A percentile compares a stretch with the other conserved stretches of the same genome.
Evolutionary conservation across 352 stramenopile genomes (phyloP).

Genomic region (Elongisporangium undulatum): DNA sequence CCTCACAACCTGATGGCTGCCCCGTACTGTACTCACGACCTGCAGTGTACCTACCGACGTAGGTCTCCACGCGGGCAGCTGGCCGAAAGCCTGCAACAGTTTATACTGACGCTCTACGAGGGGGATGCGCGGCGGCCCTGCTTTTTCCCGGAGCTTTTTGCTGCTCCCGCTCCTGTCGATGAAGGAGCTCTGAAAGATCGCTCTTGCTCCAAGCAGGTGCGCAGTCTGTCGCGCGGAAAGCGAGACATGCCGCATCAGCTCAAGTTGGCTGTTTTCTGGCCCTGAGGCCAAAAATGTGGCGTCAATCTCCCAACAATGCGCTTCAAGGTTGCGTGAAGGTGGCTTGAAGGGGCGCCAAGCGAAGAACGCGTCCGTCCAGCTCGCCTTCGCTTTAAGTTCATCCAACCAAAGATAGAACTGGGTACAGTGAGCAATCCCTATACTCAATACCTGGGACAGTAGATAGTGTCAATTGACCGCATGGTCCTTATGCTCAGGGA

Average conservation of each 20-base stretch:
- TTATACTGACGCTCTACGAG: not conserved
- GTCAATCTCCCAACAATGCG: not conserved
- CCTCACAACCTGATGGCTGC: not conserved
- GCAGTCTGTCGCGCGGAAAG: not conserved
- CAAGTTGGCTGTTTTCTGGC: not conserved
- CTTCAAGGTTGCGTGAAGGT: conserved; percentile 19
- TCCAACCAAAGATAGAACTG: not conserved
- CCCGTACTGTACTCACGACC: not conserved
- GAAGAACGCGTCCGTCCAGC: conserved; percentile 14
- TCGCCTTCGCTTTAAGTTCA: not conserved
- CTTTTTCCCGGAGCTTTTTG: not conserved
- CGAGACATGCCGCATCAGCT: not conserved
- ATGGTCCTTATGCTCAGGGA: not conserved
- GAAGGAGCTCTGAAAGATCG: not conserved
- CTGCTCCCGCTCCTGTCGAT: not conserved
- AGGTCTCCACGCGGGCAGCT: not conserved
- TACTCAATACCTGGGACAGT: conserved; percentile 8
- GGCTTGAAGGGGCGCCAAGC: conserved; percentile 17
- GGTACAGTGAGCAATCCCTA: conserved; percentile 5
- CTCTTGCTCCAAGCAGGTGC: not conserved
- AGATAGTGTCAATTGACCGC: not conserved
- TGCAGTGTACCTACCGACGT: not conserved
- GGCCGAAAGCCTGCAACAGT: not conserved
- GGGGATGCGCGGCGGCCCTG: not conserved
- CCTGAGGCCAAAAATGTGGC: not conserved